Evolutionary conservation across 345 rosid species (phyloP).

Genomic region (Pistacia atlantica): DNA sequence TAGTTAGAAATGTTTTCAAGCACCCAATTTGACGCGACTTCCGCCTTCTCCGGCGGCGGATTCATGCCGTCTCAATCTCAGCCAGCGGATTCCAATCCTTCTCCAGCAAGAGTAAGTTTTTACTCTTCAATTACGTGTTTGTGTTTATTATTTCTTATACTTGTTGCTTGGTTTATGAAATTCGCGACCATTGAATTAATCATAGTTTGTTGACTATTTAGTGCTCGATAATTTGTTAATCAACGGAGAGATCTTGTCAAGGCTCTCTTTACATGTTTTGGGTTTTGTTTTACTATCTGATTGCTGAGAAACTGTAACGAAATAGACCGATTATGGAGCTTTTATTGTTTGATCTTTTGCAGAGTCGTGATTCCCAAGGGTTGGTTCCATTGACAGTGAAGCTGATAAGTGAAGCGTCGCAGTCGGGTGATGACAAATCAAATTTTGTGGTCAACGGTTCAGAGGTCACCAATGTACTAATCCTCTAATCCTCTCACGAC

Average conservation of each 20-base stretch:
- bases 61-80: no score
- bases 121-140: neutral
- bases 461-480: constrained; percentile 59
- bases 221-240: neutral
- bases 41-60: no score
- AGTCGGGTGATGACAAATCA: constrained; percentile 76
- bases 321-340: neutral
- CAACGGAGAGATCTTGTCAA: neutral
- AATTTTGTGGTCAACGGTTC: constrained; percentile 60
- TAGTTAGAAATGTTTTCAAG: no score
- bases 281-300: neutral
- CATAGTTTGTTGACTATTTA: neutral
- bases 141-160: no score
- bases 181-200: neutral
- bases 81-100: no score
- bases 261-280: neutral
- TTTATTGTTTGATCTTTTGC: constrained; percentile 5
- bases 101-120: constrained; percentile 28
- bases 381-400: constrained; percentile 79
- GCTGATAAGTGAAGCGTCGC: constrained; percentile 78
- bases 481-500: neutral
- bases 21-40: no score
- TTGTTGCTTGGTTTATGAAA: neutral
- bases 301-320: neutral
- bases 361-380: constrained; percentile 73